phyloP scores from a whole-genome alignment of 345 rosid species.

The Eucalyptus pauciflora region DNA sequence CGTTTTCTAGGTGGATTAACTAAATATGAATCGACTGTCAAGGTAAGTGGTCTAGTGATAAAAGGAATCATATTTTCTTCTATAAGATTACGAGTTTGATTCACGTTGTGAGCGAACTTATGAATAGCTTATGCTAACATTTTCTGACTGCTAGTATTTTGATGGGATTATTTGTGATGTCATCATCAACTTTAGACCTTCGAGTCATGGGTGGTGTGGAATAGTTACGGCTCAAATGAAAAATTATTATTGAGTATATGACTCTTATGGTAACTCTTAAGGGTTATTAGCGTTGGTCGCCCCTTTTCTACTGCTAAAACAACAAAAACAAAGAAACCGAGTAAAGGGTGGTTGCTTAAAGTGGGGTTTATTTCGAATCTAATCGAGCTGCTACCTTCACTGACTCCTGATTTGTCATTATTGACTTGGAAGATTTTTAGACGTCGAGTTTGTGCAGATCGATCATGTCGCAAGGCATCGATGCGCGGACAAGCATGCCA shows the following conservation, averaged over 20 bases:
- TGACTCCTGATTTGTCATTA: neutral
- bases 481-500: neutral
- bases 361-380: no score
- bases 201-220: neutral
- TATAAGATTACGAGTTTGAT: neutral
- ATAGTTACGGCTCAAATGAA: neutral
- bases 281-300: rapidly evolving
- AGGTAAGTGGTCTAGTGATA: neutral
- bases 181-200: neutral
- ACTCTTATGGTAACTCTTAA: neutral
- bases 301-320: neutral
- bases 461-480: neutral
- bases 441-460: neutral
- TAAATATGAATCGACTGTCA: neutral
- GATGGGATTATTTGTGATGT: neutral
- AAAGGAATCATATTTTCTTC: neutral
- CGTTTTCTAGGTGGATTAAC: neutral
- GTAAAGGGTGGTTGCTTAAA: rapidly evolving
- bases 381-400: neutral
- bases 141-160: neutral
- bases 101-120: rapidly evolving
- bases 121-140: neutral
- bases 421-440: neutral
- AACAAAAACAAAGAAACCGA: neutral
- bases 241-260: neutral